Conservation (phyloP, 352 stramenopile species). For the Pythium periplocum region DNA sequence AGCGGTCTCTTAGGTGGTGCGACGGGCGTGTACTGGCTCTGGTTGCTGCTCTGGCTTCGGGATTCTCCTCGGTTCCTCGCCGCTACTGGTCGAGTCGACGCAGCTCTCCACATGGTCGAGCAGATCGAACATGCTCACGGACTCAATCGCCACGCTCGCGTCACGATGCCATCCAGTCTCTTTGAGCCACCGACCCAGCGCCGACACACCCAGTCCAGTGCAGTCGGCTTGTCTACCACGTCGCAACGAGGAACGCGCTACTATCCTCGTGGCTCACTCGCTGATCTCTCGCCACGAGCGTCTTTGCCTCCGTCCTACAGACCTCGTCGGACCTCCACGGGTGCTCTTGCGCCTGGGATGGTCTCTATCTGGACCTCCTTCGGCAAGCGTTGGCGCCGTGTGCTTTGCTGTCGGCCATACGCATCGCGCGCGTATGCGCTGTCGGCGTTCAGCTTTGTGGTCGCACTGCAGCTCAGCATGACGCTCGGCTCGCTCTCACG, state of each 20-base stretch:
- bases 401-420: slow-evolving; percentile 37
- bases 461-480: slow-evolving; percentile 5
- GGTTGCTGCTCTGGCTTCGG: slow-evolving; percentile 26
- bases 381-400: slow-evolving; percentile 26
- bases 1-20: slow-evolving; percentile 25
- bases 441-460: slow-evolving; percentile 34
- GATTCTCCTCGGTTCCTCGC: slow-evolving; percentile 74
- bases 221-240: too few relatives aligned
- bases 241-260: not conserved
- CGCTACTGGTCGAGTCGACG: slow-evolving; percentile 46
- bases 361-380: slow-evolving; percentile 35
- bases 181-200: slow-evolving; percentile 35
- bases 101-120: slow-evolving; percentile 45
- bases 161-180: slow-evolving; percentile 54
- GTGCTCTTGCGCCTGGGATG: slow-evolving; percentile 22
- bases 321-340: slow-evolving; percentile 17
- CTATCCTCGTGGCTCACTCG: not conserved
- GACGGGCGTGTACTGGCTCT: slow-evolving; percentile 17
- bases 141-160: slow-evolving; percentile 40
- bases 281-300: not conserved
- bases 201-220: not conserved
- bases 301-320: not conserved
- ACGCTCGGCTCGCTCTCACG: slow-evolving; percentile 5
- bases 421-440: slow-evolving; percentile 24
- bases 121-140: slow-evolving; percentile 57